These are phyloP conservation scores for Cicer arietinum DNA, from an alignment of 306 rosid genomes.

Conservation along the genomic window DNA sequence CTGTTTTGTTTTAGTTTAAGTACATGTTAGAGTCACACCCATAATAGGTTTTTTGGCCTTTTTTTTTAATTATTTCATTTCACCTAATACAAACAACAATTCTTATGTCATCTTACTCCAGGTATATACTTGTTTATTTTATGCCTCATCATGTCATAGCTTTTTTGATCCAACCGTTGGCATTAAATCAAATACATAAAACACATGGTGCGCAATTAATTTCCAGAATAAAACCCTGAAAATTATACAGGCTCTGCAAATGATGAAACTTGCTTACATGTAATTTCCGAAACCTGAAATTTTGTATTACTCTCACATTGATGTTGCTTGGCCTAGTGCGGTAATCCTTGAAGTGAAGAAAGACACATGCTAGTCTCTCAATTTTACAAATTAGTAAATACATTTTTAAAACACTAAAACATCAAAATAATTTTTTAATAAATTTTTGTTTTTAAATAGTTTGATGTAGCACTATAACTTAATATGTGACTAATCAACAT, in stretches of 20 bases:
- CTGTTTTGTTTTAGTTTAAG: conserved; percentile 47
- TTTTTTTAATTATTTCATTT: conserved; percentile 40
- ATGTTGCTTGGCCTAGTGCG: conserved; percentile 60
- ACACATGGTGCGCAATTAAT: conserved; percentile 49
- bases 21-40: conserved; percentile 49
- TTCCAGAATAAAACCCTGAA: conserved; percentile 35
- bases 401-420: too few relatives aligned
- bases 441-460: too few relatives aligned
- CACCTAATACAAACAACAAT: conserved; percentile 47
- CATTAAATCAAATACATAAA: not conserved
- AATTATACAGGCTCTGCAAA: conserved; percentile 33
- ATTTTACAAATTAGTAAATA: too few relatives aligned
- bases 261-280: conserved; percentile 29
- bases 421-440: too few relatives aligned
- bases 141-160: not conserved
- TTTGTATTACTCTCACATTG: conserved; percentile 43
- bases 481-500: too few relatives aligned
- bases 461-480: too few relatives aligned
- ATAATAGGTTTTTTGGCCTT: conserved; percentile 45
- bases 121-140: conserved; percentile 34
- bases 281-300: conserved; percentile 54
- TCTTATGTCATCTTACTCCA: conserved; percentile 44
- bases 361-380: not conserved
- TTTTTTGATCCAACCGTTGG: conserved; percentile 24
- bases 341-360: conserved; percentile 66